These are phyloP conservation scores for Ehretia macrophylla DNA, from an alignment of 257 asterid genomes.

Conservation along the genomic window DNA sequence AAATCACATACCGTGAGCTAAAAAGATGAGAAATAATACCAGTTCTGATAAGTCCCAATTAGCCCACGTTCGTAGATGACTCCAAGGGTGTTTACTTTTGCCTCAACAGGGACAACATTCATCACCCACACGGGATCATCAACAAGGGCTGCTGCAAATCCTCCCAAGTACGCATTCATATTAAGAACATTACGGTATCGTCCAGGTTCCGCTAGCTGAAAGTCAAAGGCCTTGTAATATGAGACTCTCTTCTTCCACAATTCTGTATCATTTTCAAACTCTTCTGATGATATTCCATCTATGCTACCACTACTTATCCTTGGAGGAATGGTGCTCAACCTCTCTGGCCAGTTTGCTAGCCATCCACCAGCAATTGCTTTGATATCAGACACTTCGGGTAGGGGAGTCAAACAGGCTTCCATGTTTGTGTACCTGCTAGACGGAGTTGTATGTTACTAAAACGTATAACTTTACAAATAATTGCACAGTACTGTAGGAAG, in stretches of 20 bases:
- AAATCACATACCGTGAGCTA: too few relatives aligned
- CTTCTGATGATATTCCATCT: conserved; percentile 47
- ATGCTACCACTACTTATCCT: conserved; percentile 55
- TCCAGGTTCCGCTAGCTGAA: conserved; percentile 72
- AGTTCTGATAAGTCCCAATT: conserved; percentile 86
- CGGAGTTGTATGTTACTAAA: too few relatives aligned
- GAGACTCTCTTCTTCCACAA: conserved; percentile 71
- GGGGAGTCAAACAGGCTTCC: conserved; percentile 79
- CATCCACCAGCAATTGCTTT: conserved; percentile 65
- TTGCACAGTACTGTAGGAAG: too few relatives aligned
- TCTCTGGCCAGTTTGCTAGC: conserved; percentile 73
- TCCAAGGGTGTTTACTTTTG: conserved; percentile 57
- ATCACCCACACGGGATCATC: conserved; percentile 87
- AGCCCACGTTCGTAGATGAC: conserved; percentile 82
- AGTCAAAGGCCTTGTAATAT: conserved; percentile 63
- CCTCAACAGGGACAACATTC: conserved; percentile 72
- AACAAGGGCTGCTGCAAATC: conserved; percentile 84
- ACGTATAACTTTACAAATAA: too few relatives aligned
- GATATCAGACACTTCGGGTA: conserved; percentile 67
- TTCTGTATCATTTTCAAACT: conserved; percentile 38
- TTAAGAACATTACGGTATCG: conserved; percentile 84
- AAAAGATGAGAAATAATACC: too few relatives aligned
- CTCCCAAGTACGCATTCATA: conserved; percentile 85
- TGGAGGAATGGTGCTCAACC: conserved; percentile 70
- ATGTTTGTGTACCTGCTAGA: conserved; percentile 76